phyloP scores from a whole-genome alignment of 495 filamentous ascomycete genomes.

The Beverwykella pulmonaria region DNA sequence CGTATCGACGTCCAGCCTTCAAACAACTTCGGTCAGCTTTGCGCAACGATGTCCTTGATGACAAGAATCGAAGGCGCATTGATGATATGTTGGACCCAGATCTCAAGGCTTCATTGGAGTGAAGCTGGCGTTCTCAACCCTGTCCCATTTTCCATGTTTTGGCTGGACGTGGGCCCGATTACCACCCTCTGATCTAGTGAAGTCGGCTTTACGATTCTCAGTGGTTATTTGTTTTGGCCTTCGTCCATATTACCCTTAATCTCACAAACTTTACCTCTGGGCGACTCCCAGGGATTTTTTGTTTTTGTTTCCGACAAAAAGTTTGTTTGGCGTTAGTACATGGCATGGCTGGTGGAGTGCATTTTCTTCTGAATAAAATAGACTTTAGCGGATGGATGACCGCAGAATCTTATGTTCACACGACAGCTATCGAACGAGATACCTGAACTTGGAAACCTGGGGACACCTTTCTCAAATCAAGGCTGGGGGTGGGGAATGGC shows the following conservation, averaged over 20 bases:
- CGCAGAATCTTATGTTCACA: slow-evolving; percentile 21
- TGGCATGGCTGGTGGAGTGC: slow-evolving; percentile 32
- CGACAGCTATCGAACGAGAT: slow-evolving; percentile 27
- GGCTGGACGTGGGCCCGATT: slow-evolving; percentile 19
- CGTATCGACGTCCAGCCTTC: slow-evolving; percentile 51
- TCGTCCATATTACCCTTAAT: slow-evolving; percentile 22
- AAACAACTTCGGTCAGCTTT: slow-evolving; percentile 54
- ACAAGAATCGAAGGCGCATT: slow-evolving; percentile 61
- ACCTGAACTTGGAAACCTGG: slow-evolving; percentile 33
- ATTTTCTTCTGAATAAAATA: slow-evolving; percentile 30
- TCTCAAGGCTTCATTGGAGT: slow-evolving; percentile 28
- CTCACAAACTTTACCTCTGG: slow-evolving; percentile 9
- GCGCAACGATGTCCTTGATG: slow-evolving; percentile 58
- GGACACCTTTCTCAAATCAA: slow-evolving; percentile 13
- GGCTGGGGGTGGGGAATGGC: slow-evolving; percentile 23
- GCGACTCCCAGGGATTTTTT: slow-evolving; percentile 7
- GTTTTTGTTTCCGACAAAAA: slow-evolving; percentile 24
- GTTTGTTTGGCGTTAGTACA: slow-evolving; percentile 29
- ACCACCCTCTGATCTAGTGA: slow-evolving; percentile 3
- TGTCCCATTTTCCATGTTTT: neutral
- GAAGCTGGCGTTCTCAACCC: neutral
- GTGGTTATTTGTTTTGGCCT: neutral
- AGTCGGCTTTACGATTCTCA: neutral
- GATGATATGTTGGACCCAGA: slow-evolving; percentile 44
- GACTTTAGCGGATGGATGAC: slow-evolving; percentile 29